Percentiles rank a stretch among this genome's conserved stretches.
Evolutionary conservation across 129 eudicot species (phyloP).

Genomic region (Glebionis coronaria): DNA sequence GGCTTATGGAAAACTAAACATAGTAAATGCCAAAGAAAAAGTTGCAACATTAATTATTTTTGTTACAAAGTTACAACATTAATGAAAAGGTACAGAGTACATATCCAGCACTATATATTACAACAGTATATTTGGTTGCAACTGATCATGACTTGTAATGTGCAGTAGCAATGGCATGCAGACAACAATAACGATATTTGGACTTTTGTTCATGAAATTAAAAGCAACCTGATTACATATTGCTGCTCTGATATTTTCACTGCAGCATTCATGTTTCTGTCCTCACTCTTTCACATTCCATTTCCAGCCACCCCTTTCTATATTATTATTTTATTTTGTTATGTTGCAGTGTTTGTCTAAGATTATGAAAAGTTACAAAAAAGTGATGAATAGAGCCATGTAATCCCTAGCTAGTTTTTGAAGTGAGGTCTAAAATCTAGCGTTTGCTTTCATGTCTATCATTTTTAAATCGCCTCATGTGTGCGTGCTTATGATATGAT

Average conservation of each 20-base stretch:
- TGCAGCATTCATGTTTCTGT: slow-evolving; percentile 36
- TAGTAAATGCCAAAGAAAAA: not conserved
- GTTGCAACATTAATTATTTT: too few species aligned
- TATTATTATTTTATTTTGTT: not conserved
- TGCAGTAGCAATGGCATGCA: not conserved
- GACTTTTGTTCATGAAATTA: slow-evolving; percentile 35
- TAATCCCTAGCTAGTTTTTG: not conserved
- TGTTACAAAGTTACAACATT: not conserved
- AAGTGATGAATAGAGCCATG: not conserved
- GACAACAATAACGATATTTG: slow-evolving; percentile 46
- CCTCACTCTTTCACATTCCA: slow-evolving; percentile 37
- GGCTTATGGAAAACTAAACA: too few species aligned
- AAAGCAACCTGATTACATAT: slow-evolving; percentile 25
- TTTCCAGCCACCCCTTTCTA: slow-evolving; percentile 22
- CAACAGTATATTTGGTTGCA: not conserved
- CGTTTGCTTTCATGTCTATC: slow-evolving; percentile 15
- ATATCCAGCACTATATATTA: not conserved
- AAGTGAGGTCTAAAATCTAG: slow-evolving; percentile 12
- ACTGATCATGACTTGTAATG: not conserved
- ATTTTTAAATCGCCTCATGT: slow-evolving; percentile 18
- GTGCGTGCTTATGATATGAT: slow-evolving; percentile 22
- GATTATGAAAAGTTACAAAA: not conserved
- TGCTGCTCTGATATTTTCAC: slow-evolving; percentile 15
- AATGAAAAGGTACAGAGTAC: not conserved
- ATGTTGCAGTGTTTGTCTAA: not conserved